Evolutionary conservation across 768 basidiomycete species (phyloP).

Genomic region (Leccinellum albellum): DNA sequence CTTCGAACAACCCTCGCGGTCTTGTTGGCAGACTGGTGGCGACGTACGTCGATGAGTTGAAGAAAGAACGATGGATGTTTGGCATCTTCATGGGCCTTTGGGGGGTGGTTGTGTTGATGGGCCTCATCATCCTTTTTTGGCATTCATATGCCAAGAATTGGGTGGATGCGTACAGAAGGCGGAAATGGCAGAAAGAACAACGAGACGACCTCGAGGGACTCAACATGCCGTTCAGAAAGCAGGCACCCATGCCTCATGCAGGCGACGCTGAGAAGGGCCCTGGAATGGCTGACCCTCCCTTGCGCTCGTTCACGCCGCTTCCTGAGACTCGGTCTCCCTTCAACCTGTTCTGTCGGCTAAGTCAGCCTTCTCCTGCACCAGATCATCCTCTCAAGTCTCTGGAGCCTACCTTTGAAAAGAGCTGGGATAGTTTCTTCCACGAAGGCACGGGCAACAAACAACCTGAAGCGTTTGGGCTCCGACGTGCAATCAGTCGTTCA

Average conservation of each 20-base stretch:
- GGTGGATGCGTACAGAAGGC: slow-evolving; percentile 45
- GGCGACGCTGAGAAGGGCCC: slow-evolving; percentile 25
- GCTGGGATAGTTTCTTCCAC: slow-evolving; percentile 45
- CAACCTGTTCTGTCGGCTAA: slow-evolving; percentile 38
- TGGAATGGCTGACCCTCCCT: slow-evolving; percentile 21
- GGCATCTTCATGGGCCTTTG: slow-evolving; percentile 79
- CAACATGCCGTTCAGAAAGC: slow-evolving; percentile 23
- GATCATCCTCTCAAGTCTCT: slow-evolving; percentile 26
- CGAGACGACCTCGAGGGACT: slow-evolving; percentile 46
- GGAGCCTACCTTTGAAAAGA: slow-evolving; percentile 35
- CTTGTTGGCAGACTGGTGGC: slow-evolving; percentile 71
- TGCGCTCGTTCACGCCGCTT: slow-evolving; percentile 50
- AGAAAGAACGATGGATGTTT: slow-evolving; percentile 84
- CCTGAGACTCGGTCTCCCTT: slow-evolving; percentile 34
- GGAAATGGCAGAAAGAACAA: slow-evolving; percentile 51
- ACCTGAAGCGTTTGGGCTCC: slow-evolving; percentile 24
- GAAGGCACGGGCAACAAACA: slow-evolving; percentile 18
- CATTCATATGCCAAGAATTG: slow-evolving; percentile 54
- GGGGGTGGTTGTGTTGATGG: slow-evolving; percentile 81
- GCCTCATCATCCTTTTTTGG: slow-evolving; percentile 65
- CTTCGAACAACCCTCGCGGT: slow-evolving; percentile 48
- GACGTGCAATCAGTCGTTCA: slow-evolving; percentile 27
- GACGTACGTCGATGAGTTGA: slow-evolving; percentile 65
- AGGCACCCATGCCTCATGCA: slow-evolving; percentile 14
- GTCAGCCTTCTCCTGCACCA: slow-evolving; percentile 27